Base-by-base conservation (phyloP, 2,329 filamentous ascomycete species). In the Leptosphaerulina australis region DNA sequence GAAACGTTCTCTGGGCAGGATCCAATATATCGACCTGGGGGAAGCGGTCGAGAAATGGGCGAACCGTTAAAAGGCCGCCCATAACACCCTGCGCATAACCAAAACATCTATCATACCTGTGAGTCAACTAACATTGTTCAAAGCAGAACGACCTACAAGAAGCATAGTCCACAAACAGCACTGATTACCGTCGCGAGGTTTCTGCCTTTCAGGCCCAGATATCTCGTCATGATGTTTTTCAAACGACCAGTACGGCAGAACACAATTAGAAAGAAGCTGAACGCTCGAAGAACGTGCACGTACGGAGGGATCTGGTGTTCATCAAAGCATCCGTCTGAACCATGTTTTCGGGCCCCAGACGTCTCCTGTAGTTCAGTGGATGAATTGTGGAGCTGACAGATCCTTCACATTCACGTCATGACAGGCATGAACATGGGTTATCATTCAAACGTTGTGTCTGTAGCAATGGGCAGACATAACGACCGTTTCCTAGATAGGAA, bases 61-160 rank as follows among this genome's bases (percentile, higher is more conserved):
- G 75, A 64, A 91, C 81, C 6, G 87, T 90, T 55, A 93, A 76
- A 55, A 93, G 84, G 33, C 68, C 68, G 17, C 68, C 88, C 79
- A 89, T 88, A 8, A 90, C 86, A 66, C 88, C 88, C 53, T 77
- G 68, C 60, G 90, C 87, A 84, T 82, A 83, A 30, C 81, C 81
- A 58, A 83, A 79, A 22, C 78, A 74, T 31, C 71, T 77, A 44
- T 40, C 11, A 30, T 9, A 12, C 21, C 17, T 25, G 39, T 67
- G 47, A 66, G 51, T 28, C 33, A 11, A 8, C 12, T 36, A 44
- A 20, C 14, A 7, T 18, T 29, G 24, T 26, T 30, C 31, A 11
- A 12, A 29, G 34, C 15, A 34, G n/a, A 8, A 20, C 7, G 8
- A 52, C 59, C 41, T 53, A 67, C 64, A 67, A 46, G 47, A 67